Conservation (phyloP, 441 rosid genomes). For the Pelargonium fulgidum region DNA sequence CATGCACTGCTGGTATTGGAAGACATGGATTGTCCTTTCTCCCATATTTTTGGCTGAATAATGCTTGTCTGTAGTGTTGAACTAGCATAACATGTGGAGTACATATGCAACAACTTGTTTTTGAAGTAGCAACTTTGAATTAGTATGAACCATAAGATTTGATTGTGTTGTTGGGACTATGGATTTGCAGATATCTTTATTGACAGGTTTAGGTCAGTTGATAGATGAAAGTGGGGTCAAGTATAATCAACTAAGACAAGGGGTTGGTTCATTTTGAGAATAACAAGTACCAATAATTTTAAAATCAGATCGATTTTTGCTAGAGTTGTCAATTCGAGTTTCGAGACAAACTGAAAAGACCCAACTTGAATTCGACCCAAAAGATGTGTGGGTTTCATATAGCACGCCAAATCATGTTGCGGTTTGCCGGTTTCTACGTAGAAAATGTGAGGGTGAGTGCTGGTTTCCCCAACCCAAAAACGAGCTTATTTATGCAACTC, state of each 20-base stretch:
- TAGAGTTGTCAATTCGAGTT: too few species aligned
- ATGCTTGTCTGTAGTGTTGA: not conserved
- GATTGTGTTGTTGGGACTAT: not conserved
- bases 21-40: not conserved
- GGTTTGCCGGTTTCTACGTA: too few species aligned
- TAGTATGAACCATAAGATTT: not conserved
- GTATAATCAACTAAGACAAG: not conserved
- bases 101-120: not conserved
- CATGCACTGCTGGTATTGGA: not conserved
- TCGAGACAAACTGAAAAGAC: too few species aligned
- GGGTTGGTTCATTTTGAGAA: too few species aligned
- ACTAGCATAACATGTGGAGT: not conserved
- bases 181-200: not conserved
- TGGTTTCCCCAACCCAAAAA: too few species aligned
- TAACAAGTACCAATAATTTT: too few species aligned
- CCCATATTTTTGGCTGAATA: not conserved
- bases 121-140: not conserved
- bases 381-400: too few species aligned
- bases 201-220: not conserved
- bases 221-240: not conserved
- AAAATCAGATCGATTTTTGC: too few species aligned
- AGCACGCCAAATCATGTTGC: too few species aligned
- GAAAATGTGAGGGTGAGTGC: too few species aligned
- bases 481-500: too few species aligned
- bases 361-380: too few species aligned